Conservation (phyloP, 306 rosid species). For the Dryas alaskensis region DNA sequence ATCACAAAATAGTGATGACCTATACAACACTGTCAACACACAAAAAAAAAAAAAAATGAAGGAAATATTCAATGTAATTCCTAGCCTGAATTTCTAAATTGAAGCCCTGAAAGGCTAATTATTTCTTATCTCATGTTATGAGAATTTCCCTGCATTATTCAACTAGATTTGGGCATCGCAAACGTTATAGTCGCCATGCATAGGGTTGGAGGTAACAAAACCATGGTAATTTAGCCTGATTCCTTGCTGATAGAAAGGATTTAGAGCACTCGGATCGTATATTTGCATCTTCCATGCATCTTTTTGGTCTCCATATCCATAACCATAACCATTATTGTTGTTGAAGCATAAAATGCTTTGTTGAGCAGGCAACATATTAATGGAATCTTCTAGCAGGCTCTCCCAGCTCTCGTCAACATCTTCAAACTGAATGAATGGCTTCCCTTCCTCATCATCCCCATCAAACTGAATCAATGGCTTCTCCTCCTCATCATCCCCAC, state of each 20-base stretch:
- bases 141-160: neutral
- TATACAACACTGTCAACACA: neutral
- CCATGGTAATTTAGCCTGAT: slow-evolving; percentile 3
- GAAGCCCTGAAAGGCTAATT: neutral
- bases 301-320: neutral
- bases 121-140: neutral
- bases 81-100: neutral
- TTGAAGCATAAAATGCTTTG: slow-evolving; percentile 12
- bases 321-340: neutral
- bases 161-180: slow-evolving; percentile 2
- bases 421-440: neutral
- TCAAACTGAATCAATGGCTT: slow-evolving; percentile 1
- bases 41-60: neutral
- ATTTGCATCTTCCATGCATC: slow-evolving; percentile 17
- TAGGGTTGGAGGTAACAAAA: neutral
- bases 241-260: slow-evolving; percentile 37
- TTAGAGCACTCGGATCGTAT: slow-evolving; percentile 19
- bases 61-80: slow-evolving; percentile 6
- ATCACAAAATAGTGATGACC: neutral
- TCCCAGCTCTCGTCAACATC: slow-evolving; percentile 47
- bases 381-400: slow-evolving; percentile 61
- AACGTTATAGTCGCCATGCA: neutral
- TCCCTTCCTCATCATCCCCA: neutral
- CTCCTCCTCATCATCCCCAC: neutral
- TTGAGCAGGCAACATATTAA: slow-evolving; percentile 24